These are phyloP conservation scores for Saccharomycopsis amapae DNA, from an alignment of 805 yeast species.

Conservation along the genomic window DNA sequence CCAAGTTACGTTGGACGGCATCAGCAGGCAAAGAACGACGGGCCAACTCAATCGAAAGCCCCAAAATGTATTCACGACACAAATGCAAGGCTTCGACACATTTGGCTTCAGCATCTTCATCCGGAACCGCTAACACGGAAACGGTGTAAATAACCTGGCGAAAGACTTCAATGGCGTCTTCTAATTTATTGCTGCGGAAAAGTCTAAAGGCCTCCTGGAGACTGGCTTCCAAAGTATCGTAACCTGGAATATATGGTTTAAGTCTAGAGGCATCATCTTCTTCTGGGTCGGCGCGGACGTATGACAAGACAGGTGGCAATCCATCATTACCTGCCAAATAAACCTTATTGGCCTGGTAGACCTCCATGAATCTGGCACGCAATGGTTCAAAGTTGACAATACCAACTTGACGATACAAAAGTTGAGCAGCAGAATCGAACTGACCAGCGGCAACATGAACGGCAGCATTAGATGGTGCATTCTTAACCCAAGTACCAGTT, in stretches of 20 bases:
- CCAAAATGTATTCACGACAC: slow-evolving; percentile 87
- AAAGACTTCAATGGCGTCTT: slow-evolving; percentile 73
- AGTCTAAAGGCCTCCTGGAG: slow-evolving; percentile 68
- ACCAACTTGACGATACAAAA: slow-evolving; percentile 85
- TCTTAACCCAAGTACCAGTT: slow-evolving; percentile 72
- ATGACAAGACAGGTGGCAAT: slow-evolving; percentile 61
- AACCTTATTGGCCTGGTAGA: slow-evolving; percentile 73
- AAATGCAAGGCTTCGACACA: slow-evolving; percentile 63
- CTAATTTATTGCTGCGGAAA: slow-evolving; percentile 79
- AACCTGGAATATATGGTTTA: slow-evolving; percentile 71
- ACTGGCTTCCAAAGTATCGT: slow-evolving; percentile 52
- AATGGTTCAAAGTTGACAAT: slow-evolving; percentile 82
- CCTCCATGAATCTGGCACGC: slow-evolving; percentile 72
- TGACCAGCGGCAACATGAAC: slow-evolving; percentile 94
- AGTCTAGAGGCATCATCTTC: slow-evolving; percentile 41
- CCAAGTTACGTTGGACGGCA: slow-evolving; percentile 78
- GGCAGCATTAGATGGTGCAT: slow-evolving; percentile 75
- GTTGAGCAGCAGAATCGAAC: slow-evolving; percentile 91
- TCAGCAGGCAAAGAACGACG: slow-evolving; percentile 75
- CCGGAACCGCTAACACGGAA: slow-evolving; percentile 61
- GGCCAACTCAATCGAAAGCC: slow-evolving; percentile 81
- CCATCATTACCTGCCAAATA: slow-evolving; percentile 69
- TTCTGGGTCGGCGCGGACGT: slow-evolving; percentile 56
- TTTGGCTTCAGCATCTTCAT: slow-evolving; percentile 68
- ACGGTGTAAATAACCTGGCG: slow-evolving; percentile 72